A percentile compares a stretch with the other conserved stretches of the same genome.
Evolutionary conservation across 495 filamentous ascomycete genomes (phyloP).

Genomic region (Collariella sp.): DNA sequence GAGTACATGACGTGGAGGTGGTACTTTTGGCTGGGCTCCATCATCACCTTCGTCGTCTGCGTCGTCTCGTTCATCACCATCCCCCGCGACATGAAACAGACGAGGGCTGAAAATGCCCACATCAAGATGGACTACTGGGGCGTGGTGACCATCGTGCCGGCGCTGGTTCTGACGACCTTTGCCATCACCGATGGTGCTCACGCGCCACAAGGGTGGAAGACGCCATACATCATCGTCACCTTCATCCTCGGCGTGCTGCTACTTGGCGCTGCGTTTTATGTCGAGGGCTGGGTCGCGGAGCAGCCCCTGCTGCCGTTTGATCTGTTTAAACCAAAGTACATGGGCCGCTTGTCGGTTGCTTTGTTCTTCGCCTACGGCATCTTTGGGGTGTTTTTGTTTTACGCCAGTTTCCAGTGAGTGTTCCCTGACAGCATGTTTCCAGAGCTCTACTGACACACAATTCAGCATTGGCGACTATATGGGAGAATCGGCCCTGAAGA

Average conservation of each 20-base stretch:
- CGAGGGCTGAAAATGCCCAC: slow-evolving; percentile 30
- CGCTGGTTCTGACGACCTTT: slow-evolving; percentile 63
- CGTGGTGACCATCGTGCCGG: slow-evolving; percentile 52
- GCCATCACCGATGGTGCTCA: slow-evolving; percentile 68
- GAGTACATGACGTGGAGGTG: slow-evolving; percentile 60
- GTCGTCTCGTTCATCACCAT: slow-evolving; percentile 55
- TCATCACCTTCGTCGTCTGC: slow-evolving; percentile 36
- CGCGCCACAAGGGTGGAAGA: slow-evolving; percentile 60
- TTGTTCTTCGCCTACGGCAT: slow-evolving; percentile 70
- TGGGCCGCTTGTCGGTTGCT: slow-evolving; percentile 57
- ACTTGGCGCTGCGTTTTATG: slow-evolving; percentile 52
- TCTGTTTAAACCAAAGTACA: slow-evolving; percentile 64
- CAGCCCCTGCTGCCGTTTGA: slow-evolving; percentile 68
- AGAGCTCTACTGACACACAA: background rate
- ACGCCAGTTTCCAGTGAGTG: slow-evolving; percentile 68
- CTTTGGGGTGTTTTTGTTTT: slow-evolving; percentile 70
- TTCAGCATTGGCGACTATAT: slow-evolving; percentile 58
- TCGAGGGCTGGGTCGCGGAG: slow-evolving; percentile 67
- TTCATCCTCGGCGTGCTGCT: slow-evolving; percentile 52
- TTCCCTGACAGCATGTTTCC: background rate
- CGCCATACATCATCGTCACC: slow-evolving; percentile 60
- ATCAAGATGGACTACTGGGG: slow-evolving; percentile 51
- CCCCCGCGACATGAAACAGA: slow-evolving; percentile 51
- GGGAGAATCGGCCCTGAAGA: slow-evolving; percentile 54
- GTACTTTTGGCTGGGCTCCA: slow-evolving; percentile 73